Base-by-base conservation (phyloP, 495 filamentous ascomycete species). In the Penicillium coffeae region DNA sequence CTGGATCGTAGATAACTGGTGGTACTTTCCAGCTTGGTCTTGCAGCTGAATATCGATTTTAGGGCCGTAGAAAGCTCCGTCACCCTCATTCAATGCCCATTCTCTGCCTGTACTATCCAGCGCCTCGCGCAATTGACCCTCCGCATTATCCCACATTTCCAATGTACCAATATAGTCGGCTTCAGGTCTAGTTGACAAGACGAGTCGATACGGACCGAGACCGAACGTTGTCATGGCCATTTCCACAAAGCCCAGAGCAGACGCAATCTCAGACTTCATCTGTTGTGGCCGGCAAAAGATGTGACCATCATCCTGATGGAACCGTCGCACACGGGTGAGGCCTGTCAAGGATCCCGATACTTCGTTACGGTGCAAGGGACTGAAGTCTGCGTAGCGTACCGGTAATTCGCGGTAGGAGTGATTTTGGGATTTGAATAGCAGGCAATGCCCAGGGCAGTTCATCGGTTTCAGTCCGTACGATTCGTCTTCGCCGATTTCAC, bases 261-360 rank as follows among this genome's bases (percentile, higher is more conserved):
- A 80, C 21, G 73, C 71, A 41, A 96, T 95, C 67, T 96, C 91
- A 8, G 80, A 73, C 47, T 83, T 75, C 50, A 96, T 88, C 69
- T 96, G 91, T 27, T 74, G 74, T 36, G 87, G 89, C 9, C 87
- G 82, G 63, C 91, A 95, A 68, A 96, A 96, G 34, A 96, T 95
- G 61, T 96, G 91, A 1, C 88, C 91, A 58, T 96, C 91, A 60
- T 96, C 91, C 64, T 96, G 91, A 66, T 96, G 91, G 62, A 96
- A 96, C n/a, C 89, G 77, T 35, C 91, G 80, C 18, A 95, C 88
- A 42, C 91, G 81, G 2, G 91, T 96, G 46, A 96, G 71, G 15
- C 91, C 91, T 53, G 84, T 90, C 55, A 96, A 68, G 0, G 91
- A 79, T 13, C 91, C 91, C 0, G 90, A 94, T 21, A 86, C 70